Conservation (phyloP, 108 stramenopile species). For the Cyclotella atomus region DNA sequence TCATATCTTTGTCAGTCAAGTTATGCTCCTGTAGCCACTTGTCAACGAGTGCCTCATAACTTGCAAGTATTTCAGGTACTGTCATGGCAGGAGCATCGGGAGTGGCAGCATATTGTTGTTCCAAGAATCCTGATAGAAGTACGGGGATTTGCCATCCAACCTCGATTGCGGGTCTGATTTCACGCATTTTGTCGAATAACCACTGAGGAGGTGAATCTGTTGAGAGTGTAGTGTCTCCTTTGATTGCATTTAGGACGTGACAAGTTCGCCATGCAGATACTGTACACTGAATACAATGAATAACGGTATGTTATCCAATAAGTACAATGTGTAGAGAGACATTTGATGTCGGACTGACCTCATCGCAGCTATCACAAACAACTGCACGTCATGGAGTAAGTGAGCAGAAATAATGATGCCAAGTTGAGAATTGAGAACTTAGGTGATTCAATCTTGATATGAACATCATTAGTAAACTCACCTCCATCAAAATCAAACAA, state of each 20-base stretch:
- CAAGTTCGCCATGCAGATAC: conserved; percentile 47
- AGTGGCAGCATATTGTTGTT: conserved; percentile 16
- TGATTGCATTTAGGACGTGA: conserved; percentile 28
- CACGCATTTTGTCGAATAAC: conserved; percentile 51
- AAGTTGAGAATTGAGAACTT: no score
- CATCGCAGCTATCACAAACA: conserved; percentile 47
- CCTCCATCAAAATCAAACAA: conserved; percentile 9
- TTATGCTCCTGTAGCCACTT: conserved; percentile 23
- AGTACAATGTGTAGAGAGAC: neutral
- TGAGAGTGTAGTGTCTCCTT: neutral
- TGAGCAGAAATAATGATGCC: no score
- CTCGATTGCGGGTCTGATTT: conserved; percentile 50
- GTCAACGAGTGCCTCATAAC: conserved; percentile 33
- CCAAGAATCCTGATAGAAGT: conserved; percentile 35
- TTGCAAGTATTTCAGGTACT: conserved; percentile 35
- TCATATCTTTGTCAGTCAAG: conserved; percentile 38
- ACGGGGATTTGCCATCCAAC: conserved; percentile 53
- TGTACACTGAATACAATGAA: conserved; percentile 27
- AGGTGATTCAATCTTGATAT: no score
- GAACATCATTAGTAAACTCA: neutral
- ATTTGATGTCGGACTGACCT: conserved; percentile 1
- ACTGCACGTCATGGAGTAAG: no score
- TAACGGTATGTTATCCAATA: neutral
- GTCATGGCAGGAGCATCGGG: conserved; percentile 34
- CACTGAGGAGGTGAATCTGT: conserved; percentile 32